Evolutionary conservation across 129 eudicot genomes (phyloP).

Genomic region (Ambrosia trifida): DNA sequence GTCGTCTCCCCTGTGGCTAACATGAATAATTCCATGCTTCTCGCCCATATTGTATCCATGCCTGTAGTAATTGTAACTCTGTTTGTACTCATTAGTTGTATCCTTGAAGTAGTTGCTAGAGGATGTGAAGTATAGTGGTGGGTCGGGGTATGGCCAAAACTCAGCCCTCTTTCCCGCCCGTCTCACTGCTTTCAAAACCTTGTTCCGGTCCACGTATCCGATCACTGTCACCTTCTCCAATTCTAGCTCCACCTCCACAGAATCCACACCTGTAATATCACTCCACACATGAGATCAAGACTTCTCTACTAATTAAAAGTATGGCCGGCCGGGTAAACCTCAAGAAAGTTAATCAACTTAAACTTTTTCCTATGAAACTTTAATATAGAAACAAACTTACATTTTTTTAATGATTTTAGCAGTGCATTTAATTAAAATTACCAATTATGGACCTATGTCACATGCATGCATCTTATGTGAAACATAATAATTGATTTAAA

Average conservation of each 20-base stretch:
- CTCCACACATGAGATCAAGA: neutral
- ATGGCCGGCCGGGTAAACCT: neutral
- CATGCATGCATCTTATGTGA: neutral
- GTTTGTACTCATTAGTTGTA: constrained; percentile 64
- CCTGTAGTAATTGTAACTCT: constrained; percentile 87
- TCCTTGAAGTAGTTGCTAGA: constrained; percentile 69
- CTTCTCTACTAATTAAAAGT: neutral
- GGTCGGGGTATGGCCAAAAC: constrained; percentile 89
- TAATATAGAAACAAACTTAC: neutral
- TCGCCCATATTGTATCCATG: constrained; percentile 88
- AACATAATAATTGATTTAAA: neutral
- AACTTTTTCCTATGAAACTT: too few relatives aligned
- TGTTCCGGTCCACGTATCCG: constrained; percentile 89
- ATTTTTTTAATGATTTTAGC: neutral
- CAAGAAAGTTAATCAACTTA: neutral
- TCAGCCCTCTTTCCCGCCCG: constrained; percentile 96
- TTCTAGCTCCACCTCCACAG: constrained; percentile 77
- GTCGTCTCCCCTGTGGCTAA: constrained; percentile 84
- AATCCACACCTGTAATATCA: constrained; percentile 62
- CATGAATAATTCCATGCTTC: constrained; percentile 68
- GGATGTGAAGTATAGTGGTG: constrained; percentile 82
- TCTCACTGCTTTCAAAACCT: constrained; percentile 81
- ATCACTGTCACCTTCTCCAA: constrained; percentile 84
- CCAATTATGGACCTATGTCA: neutral
- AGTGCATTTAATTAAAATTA: neutral